Base-by-base conservation (phyloP, 176 grass and related monocot genomes). In the Aegilops bicornis region DNA sequence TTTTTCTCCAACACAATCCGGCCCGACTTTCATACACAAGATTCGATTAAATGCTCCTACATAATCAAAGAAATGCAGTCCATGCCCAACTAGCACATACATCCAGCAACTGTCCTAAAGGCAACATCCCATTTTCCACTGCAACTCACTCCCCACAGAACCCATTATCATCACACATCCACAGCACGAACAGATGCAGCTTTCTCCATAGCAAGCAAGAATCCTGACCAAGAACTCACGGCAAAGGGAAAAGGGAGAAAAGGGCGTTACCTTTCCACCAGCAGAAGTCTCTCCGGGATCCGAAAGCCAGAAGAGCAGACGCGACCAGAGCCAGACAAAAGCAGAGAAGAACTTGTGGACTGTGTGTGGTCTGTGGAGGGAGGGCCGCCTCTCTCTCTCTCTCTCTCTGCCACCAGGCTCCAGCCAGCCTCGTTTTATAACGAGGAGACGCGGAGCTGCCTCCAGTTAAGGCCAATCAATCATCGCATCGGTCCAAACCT, bases 401-500 rank as follows among this genome's bases (percentile, higher is more conserved):
- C 72, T 86, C 76, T 40, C 39, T 65, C 0, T 11, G 84, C 42
- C 48, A 9, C 69, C n/a, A 48, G 24, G 35, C 61, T 17, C 16
- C 64, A 48, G 15, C 40, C 35, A 4, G 77, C 50, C 31, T 70
- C 86, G 63, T 80, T 88, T 91, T 91, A 72, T 88, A 47, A 63
- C 50, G 48, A 63, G 27, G 29, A 63, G 59, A 84, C 31, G 81
- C 50, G 48, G 77, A 87, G 84, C 79, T 82, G 84, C 83, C 64
- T 47, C 83, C 81, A 40, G 81, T 7, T 11, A 67, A 82, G 14
- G 74, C 65, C 42, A 79, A 52, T 20, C 50, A 71, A 31, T 35
- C 50, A 66, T 2, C 22, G 13, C 13, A 12, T 69, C 59, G 2
- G 22, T 90, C 74, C 66, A 83, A 83, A 62, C 12, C 59, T 20